Evolutionary conservation across 1,284 basidiomycete genomes (phyloP), one percentile per base, ranked within the genome.

Genomic region (Puccinia coronata): DNA sequence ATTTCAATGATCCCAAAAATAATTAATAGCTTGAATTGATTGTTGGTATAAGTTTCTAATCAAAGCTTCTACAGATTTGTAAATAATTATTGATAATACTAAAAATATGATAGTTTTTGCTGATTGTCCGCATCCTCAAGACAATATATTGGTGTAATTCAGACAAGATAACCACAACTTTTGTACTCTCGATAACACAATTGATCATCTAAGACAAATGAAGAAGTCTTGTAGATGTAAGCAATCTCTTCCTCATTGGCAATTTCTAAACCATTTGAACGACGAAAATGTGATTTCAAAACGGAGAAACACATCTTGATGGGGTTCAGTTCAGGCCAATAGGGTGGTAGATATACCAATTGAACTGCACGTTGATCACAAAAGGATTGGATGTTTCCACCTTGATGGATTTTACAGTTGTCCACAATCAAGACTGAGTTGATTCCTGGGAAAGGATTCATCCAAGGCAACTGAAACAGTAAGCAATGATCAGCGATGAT

Each of bases 261-360:
- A 14, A 31, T 4, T 11, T 34, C 53, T 23, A 59, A 39, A 39
- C 71, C 49, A 28, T 57, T 55, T 11, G 57, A 39, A 5, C 51
- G 34, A 18, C 51, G n/a, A 5, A 55, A 39, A 43, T 39, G 14
- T 1, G 2, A 34, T 57, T 73, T 73, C 51, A 73, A 55, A 2
- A 43, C 34, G 1, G 34, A 73, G 39, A 73, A 73, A 57, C 71
- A 55, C 71, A 57, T 73, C 51, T 73, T 53, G n/a, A 73, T 73
- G n/a, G 71, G 71, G 51, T 73, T 73, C 5, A 73, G 51, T 12
- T 73, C 51, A 16, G 71, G 71, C 53, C 71, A 57, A 41, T 73
- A 73, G 23, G 51, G 41, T 0, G 71, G 51, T n/a, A 73, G 34
- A 49, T 73, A 73, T 3, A 57, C 57, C 51, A 73, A 57, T 31